Base-by-base conservation (phyloP, 2,329 filamentous ascomycete genomes). In the Fusarium anthophilum region DNA sequence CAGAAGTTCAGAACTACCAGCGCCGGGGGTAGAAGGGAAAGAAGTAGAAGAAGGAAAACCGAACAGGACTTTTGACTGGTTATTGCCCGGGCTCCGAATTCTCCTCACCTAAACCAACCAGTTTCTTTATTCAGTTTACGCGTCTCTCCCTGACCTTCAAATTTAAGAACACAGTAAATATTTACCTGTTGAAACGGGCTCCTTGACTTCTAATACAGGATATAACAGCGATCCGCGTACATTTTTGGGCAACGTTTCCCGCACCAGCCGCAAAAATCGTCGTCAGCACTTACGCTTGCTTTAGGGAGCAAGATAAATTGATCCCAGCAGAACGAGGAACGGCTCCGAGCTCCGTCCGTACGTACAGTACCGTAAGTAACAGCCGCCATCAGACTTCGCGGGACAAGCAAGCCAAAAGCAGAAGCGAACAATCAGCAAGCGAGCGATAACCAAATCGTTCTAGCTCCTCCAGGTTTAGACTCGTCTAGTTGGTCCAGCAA, bases 341-440 rank as follows among this genome's bases (percentile, higher is more conserved):
- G 59, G 55, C 63, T 58, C 69, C 72, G 59, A 74, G 59, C 44
- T 69, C 55, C 72, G 59, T 58, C 47, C 62, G 45, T 63, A 54
- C 57, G 47, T 66, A 48, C 66, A 67, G 55, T 43, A 28, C 11
- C 26, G n/a, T 53, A 37, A 26, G 32, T 66, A 66, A 67, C 59
- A 69, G 47, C 55, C 39, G 24, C 58, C 39, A 35, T 35, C 60
- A 65, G 61, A 41, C 22, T 64, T 63, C 51, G 35, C 30, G n/a
- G 41, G 35, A 58, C 51, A 35, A 70, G 51, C 45, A 59, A 67
- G 37, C 62, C 59, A 48, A 63, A 63, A 60, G 28, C 48, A 62
- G 50, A 57, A 65, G 51, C 44, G 50, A 69, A 45, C 74, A 72
- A 68, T 69, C 69, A 62, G 60, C 66, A 72, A 73, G 48, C 56